Evolutionary conservation across 768 basidiomycete genomes (phyloP), one percentile per base, ranked within the genome.

Genomic region (Tricholoma saponaceum): DNA sequence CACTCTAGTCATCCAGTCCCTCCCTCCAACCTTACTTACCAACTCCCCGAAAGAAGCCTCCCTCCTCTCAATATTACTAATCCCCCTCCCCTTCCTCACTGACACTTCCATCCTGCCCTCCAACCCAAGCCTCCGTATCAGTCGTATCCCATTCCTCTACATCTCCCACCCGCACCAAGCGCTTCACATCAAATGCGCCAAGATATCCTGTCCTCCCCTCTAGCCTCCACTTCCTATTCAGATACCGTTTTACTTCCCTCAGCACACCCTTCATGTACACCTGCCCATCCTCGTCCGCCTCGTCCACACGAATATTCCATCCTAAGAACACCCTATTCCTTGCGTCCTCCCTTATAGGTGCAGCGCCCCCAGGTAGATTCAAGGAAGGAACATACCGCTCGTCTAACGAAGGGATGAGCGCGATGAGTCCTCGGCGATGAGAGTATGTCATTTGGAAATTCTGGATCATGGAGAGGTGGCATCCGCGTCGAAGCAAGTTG

Each of bases 221-320:
- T n/a, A 74, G 54, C 14, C 60, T 33, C 78, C 78, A 79, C 55
- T 69, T 66, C 56, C 69, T 64, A 18, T 69, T 65, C 5, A 73
- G 70, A 35, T 60, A 63, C 5, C 60, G 58, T 50, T 64, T 69
- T 50, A 76, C 67, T 32, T 78, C 76, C 13, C 58, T 55, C 46
- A 79, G 57, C 20, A 83, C 66, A 44, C 69, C 64, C 47, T 70
- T 70, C 55, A 86, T 79, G 30, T 72, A 82, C 35, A 63, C 65
- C 8, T 71, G 69, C 18, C 80, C 83, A 47, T 77, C 75, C 5
- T 64, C 65, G 57, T 85, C 85, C 14, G 71, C 70, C 13, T 62
- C 67, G 56, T 82, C 76, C 49, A 85, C 68, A 18, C 70, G 61
- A 54, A 90, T 78, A 61, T 88, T 89, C 86, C 86, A 90, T 4